These are phyloP conservation scores for Magnusiomyces fungicola DNA, from an alignment of 1,139 yeast species.

Conservation along the genomic window DNA sequence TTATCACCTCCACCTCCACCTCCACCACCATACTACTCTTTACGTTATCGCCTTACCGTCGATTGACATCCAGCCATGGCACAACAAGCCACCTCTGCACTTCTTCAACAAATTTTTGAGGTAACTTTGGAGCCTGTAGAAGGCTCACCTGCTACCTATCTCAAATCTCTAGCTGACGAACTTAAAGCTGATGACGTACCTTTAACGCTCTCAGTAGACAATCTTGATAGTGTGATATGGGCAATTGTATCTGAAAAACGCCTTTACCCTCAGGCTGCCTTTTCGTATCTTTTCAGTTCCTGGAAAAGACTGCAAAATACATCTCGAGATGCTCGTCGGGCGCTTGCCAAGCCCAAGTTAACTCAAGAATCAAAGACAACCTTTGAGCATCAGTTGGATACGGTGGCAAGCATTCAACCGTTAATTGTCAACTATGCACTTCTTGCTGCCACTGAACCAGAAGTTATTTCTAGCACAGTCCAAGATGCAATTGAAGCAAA, in stretches of 20 bases:
- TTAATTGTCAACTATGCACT: constrained; percentile 2
- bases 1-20: too few relatives aligned
- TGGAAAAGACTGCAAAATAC: background rate
- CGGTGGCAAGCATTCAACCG: background rate
- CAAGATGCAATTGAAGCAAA: constrained; percentile 2
- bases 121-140: constrained; percentile 19
- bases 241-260: background rate
- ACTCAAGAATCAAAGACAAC: background rate
- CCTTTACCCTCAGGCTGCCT: background rate
- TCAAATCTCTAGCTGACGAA: constrained; percentile 1
- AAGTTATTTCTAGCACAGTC: background rate
- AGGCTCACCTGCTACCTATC: constrained; percentile 10
- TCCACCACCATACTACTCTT: too few relatives aligned
- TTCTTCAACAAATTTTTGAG: constrained; percentile 18
- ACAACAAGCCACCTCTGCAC: too few relatives aligned
- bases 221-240: constrained; percentile 1
- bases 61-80: too few relatives aligned
- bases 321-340: background rate
- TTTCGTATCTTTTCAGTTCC: background rate
- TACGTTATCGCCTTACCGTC: too few relatives aligned
- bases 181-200: constrained; percentile 4
- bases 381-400: background rate
- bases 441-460: constrained; percentile 3
- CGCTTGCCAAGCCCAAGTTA: background rate
- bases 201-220: background rate